Base-by-base conservation (phyloP, 2,329 filamentous ascomycete genomes). In the Colletotrichum lindemuthianum region DNA sequence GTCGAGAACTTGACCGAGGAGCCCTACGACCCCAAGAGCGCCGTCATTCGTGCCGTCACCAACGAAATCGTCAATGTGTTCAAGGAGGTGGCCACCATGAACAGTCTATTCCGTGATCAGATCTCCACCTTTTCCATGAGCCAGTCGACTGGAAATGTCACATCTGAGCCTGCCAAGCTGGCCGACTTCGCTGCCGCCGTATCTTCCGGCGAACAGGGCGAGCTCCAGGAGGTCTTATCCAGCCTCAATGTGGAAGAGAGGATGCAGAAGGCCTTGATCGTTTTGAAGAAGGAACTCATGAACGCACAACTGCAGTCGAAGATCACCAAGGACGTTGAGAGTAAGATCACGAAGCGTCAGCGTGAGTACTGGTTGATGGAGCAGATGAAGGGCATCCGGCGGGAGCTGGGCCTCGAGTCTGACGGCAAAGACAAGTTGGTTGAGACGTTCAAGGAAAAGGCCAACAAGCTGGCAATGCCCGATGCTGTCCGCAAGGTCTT, bases 21-120 rank as follows among this genome's bases (percentile, higher is more conserved):
- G 72, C 90, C 93, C 0, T 92, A 92, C 75, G 96, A 98, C 76
- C 90, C 93, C 73, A 96, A 95, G 78, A 96, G 91, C 72, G 90
- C 90, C 15, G 89, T 96, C 39, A 93, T 98, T 65, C 90, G 93
- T 59, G 96, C 96, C 11, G 89, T 99, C 49, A 96, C 95, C 53
- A 97, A 95, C 73, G 96, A 99, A 80, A 98, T 99, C 67, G 93
- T 99, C 75, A 98, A 97, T 75, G 96, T 97, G 1, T 98, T 97
- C 84, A 98, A 97, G 80, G 94, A 98, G 76, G 93, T 99, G 58
- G 95, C 95, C 9, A 91, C 89, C 48, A 88, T 97, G 78, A 99
- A 98, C 80, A 93, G 92, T 65, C 84, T 99, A 16, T 99, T 99
- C 84, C 88, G 95, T 63, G 96, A 99, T 73, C 96, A 99, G 74